Evolutionary conservation across 345 rosid species (phyloP).

Genomic region (Rhodomyrtus tomentosa): DNA sequence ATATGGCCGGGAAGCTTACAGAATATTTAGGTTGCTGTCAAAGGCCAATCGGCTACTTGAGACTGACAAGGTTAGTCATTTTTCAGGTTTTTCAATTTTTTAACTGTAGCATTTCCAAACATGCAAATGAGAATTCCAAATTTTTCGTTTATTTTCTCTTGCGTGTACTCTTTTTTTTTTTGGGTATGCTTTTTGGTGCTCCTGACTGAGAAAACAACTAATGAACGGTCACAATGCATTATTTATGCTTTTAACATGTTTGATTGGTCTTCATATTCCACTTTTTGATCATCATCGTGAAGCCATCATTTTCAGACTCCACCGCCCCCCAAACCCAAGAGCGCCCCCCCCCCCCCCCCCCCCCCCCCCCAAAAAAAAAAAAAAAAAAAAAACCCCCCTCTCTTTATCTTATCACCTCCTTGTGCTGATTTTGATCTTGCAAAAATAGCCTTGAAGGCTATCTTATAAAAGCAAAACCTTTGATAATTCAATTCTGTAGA

Average conservation of each 20-base stretch:
- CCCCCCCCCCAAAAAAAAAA: no score
- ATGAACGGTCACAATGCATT: neutral
- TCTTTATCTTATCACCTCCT: no score
- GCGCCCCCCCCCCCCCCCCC: no score
- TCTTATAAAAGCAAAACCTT: neutral
- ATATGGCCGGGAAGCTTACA: conserved; percentile 59
- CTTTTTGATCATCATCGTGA: neutral
- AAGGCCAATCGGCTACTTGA: conserved; percentile 39
- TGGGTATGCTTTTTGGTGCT: neutral
- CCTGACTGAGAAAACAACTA: neutral
- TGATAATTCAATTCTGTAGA: neutral
- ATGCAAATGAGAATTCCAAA: neutral
- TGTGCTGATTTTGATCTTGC: neutral
- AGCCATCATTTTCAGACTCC: neutral
- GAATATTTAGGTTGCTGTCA: conserved; percentile 63
- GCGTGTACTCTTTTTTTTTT: neutral
- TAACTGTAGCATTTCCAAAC: neutral
- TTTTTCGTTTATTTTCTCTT: neutral
- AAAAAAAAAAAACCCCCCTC: no score
- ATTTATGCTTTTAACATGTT: neutral
- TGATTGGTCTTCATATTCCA: neutral
- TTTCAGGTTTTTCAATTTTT: neutral
- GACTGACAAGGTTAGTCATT: conserved; percentile 55
- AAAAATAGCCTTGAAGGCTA: neutral
- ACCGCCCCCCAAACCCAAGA: no score